Conservation (phyloP, 768 basidiomycete species). For the Mycena alexandri region DNA sequence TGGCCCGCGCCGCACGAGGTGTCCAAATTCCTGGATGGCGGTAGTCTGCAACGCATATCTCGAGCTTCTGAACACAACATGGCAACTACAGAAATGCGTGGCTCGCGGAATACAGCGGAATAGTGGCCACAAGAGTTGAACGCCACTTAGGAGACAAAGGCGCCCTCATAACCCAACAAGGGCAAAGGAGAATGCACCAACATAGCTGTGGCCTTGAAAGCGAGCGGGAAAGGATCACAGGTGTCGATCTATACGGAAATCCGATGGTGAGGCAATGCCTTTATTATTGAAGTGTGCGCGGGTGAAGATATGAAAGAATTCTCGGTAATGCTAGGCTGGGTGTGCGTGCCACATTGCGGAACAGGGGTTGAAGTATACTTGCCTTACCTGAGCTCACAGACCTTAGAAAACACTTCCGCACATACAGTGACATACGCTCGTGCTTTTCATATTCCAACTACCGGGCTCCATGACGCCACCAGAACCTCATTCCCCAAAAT, state of each 20-base stretch:
- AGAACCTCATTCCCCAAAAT: constrained; percentile 64
- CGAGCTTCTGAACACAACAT: constrained; percentile 88
- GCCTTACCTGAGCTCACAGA: constrained; percentile 49
- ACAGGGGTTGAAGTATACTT: background rate
- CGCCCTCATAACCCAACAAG: constrained; percentile 63
- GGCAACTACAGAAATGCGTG: constrained; percentile 71
- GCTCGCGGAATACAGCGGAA: constrained; percentile 61
- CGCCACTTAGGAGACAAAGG: constrained; percentile 63
- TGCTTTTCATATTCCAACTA: constrained; percentile 72
- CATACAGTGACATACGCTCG: constrained; percentile 65
- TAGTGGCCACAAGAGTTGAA: constrained; percentile 75
- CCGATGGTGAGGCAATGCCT: constrained; percentile 55
- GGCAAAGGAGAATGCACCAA: constrained; percentile 68
- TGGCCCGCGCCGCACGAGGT: constrained; percentile 70
- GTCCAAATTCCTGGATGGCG: constrained; percentile 72
- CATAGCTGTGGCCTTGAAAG: constrained; percentile 66
- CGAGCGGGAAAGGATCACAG: constrained; percentile 75
- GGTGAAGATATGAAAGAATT: no score
- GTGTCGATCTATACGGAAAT: constrained; percentile 86
- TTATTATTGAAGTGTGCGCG: background rate
- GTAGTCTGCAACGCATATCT: constrained; percentile 75
- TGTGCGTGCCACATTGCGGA: no score
- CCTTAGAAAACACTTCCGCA: constrained; percentile 57
- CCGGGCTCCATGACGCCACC: constrained; percentile 73
- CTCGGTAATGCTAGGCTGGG: no score